phyloP scores from a whole-genome alignment of 768 basidiomycete genomes.

The Kondoa subrosea region DNA sequence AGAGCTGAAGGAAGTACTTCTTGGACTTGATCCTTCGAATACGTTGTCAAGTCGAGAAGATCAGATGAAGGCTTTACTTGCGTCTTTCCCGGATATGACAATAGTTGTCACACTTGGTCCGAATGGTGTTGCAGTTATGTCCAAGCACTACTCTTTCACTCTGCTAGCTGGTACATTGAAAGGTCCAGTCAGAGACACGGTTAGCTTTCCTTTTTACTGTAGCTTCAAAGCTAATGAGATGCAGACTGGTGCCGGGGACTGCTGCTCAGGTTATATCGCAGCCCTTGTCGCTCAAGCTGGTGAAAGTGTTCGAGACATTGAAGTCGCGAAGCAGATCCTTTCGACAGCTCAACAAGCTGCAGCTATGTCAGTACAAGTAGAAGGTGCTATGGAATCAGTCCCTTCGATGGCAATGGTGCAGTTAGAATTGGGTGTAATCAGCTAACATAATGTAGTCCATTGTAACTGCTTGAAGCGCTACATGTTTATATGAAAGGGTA shows the following conservation, averaged over 20 bases:
- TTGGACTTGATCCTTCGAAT: slow-evolving; percentile 2
- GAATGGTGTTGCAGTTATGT: slow-evolving; percentile 8
- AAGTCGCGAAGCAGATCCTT: slow-evolving; percentile 4
- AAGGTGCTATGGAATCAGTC: slow-evolving; percentile 28
- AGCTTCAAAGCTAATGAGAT: background rate
- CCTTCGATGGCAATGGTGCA: too few relatives aligned
- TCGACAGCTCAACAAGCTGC: slow-evolving; percentile 22
- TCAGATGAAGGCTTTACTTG: background rate
- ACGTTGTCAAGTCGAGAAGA: background rate
- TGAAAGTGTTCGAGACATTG: slow-evolving; percentile 8
- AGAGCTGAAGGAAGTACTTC: slow-evolving; percentile 29
- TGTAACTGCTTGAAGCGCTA: too few relatives aligned
- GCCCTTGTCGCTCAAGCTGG: slow-evolving; percentile 22
- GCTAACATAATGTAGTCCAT: too few relatives aligned
- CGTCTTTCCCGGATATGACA: slow-evolving; percentile 5
- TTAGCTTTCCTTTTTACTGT: background rate
- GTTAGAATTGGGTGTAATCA: too few relatives aligned
- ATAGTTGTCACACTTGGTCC: slow-evolving; percentile 17
- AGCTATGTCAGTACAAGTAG: slow-evolving; percentile 26
- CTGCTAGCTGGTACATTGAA: slow-evolving; percentile 8
- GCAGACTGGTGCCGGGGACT: slow-evolving; percentile 29
- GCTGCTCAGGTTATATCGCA: slow-evolving; percentile 24
- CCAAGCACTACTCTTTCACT: background rate
- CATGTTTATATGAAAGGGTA: too few relatives aligned
- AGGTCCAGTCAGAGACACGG: slow-evolving; percentile 11